Percentiles rank a stretch among this genome's conserved stretches.
Conservation (phyloP, 805 yeast genomes). For the Dipodascopsis uninucleata region DNA sequence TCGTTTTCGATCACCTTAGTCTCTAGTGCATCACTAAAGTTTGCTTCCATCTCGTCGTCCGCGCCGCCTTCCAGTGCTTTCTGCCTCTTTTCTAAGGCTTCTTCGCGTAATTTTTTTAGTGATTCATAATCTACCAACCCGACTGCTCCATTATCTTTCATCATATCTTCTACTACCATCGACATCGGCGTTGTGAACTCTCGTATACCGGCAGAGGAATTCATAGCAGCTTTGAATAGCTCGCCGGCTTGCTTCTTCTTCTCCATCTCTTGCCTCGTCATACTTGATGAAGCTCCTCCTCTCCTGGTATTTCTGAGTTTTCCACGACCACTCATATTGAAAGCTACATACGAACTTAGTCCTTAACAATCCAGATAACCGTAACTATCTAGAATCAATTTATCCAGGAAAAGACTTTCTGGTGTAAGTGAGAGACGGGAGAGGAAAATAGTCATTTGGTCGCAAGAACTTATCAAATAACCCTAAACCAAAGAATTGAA, state of each 20-base stretch:
- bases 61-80: neutral
- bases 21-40: neutral
- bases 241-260: slow-evolving; percentile 1
- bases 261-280: slow-evolving; percentile 5
- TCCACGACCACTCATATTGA: too few relatives aligned
- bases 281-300: too few relatives aligned
- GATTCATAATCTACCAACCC: slow-evolving; percentile 13
- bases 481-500: too few relatives aligned
- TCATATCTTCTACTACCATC: slow-evolving; percentile 8
- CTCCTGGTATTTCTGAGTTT: too few relatives aligned
- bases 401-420: too few relatives aligned
- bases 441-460: too few relatives aligned
- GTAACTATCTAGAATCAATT: too few relatives aligned
- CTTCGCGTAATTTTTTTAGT: slow-evolving; percentile 12
- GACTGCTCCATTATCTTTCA: slow-evolving; percentile 12
- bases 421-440: too few relatives aligned
- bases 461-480: too few relatives aligned
- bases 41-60: slow-evolving; percentile 1
- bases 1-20: slow-evolving; percentile 1
- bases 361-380: too few relatives aligned
- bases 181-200: slow-evolving; percentile 9
- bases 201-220: slow-evolving; percentile 12
- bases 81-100: slow-evolving; percentile 1
- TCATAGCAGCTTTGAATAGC: slow-evolving; percentile 10
- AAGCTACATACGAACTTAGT: too few relatives aligned